Evolutionary conservation across 2,329 filamentous ascomycete genomes (phyloP).

Genomic region (Cryphonectria japonica): DNA sequence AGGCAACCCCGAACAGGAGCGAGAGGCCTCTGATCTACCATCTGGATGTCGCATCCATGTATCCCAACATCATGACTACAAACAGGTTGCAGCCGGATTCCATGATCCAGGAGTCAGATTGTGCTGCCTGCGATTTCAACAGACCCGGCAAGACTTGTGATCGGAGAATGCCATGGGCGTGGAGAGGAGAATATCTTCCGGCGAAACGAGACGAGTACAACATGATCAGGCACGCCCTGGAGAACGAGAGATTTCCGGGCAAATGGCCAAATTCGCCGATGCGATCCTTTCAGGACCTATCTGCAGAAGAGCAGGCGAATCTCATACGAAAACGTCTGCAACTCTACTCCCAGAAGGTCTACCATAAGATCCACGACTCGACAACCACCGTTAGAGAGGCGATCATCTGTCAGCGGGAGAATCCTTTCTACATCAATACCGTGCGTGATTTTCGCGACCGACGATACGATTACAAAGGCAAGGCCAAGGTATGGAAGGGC

Average conservation of each 20-base stretch:
- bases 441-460: conserved; percentile 96
- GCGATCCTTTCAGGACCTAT: conserved; percentile 80
- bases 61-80: conserved; percentile 99
- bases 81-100: conserved; percentile 97
- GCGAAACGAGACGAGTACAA: conserved; percentile 98
- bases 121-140: conserved; percentile 98
- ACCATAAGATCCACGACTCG: conserved; percentile 97
- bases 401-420: conserved; percentile 97
- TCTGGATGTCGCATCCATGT: conserved; percentile 98
- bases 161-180: conserved; percentile 91
- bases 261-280: conserved; percentile 70
- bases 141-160: conserved; percentile 96
- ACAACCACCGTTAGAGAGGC: conserved; percentile 92
- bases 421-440: conserved; percentile 97
- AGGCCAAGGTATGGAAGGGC: conserved; percentile 98
- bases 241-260: conserved; percentile 90
- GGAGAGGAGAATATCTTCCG: conserved; percentile 96
- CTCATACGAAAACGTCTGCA: conserved; percentile 86
- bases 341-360: conserved; percentile 96
- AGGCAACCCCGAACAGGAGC: conserved; percentile 78
- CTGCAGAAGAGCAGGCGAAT: conserved; percentile 77
- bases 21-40: conserved; percentile 95
- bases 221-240: conserved; percentile 91
- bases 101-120: conserved; percentile 97
- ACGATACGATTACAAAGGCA: conserved; percentile 96